A percentile compares a stretch with the other conserved stretches of the same genome.
phyloP scores from a whole-genome alignment of 768 basidiomycete genomes.

The Leccinellum albellum region DNA sequence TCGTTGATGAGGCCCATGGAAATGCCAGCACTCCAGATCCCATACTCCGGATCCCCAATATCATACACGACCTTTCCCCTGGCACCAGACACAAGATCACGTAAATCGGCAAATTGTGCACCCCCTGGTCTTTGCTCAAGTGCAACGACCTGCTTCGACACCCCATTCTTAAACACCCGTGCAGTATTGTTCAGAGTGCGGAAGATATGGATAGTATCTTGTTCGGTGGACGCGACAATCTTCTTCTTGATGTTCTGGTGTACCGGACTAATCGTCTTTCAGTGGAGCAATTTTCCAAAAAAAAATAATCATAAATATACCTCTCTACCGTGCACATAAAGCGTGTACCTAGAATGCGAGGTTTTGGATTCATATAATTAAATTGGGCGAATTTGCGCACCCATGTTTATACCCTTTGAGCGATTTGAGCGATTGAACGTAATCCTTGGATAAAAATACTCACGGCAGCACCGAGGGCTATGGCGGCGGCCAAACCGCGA shows the following conservation, averaged over 20 bases:
- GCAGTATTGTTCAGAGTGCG: slow-evolving; percentile 80
- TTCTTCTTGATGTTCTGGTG: slow-evolving; percentile 88
- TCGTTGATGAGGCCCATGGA: slow-evolving; percentile 73
- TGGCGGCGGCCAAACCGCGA: slow-evolving; percentile 75
- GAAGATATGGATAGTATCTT: slow-evolving; percentile 87
- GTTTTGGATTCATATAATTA: not conserved
- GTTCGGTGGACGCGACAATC: slow-evolving; percentile 80
- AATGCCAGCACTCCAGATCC: slow-evolving; percentile 78
- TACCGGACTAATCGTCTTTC: slow-evolving; percentile 55
- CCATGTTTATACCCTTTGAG: slow-evolving; percentile 83
- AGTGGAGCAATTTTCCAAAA: not conserved
- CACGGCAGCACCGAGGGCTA: slow-evolving; percentile 79
- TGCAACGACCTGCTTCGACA: slow-evolving; percentile 79
- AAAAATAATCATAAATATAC: slow-evolving; percentile 31
- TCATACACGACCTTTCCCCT: slow-evolving; percentile 77
- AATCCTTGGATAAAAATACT: slow-evolving; percentile 25
- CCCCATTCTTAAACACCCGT: slow-evolving; percentile 83
- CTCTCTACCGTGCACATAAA: slow-evolving; percentile 92
- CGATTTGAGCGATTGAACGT: not conserved
- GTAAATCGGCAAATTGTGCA: slow-evolving; percentile 82
- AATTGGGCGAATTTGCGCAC: slow-evolving; percentile 16
- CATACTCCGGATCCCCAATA: slow-evolving; percentile 79
- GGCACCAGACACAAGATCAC: slow-evolving; percentile 69
- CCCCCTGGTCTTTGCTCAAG: slow-evolving; percentile 80
- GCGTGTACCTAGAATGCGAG: slow-evolving; percentile 51